phyloP scores from a whole-genome alignment of 2,329 filamentous ascomycete genomes.

The Beauveria bassiana region DNA sequence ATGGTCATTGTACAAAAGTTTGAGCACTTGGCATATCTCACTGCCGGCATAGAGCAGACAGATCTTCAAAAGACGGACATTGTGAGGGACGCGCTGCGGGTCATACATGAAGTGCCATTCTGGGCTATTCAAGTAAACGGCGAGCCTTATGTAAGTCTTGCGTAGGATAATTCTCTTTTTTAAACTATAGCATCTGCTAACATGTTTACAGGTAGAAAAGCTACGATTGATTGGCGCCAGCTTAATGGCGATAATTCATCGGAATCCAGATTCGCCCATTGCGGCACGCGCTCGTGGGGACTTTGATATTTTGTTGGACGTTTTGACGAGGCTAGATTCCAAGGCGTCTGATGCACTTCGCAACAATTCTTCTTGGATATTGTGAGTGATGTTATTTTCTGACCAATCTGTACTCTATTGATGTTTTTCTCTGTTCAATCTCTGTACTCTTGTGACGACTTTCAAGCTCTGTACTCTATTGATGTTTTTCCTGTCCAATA shows the following conservation, averaged over 20 bases:
- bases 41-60: conserved; percentile 22
- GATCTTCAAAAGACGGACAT: conserved; percentile 34
- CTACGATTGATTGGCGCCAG: conserved; percentile 31
- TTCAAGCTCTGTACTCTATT: no score
- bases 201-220: conserved; percentile 27
- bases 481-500: no score
- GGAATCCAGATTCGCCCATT: conserved; percentile 28
- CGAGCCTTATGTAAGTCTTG: conserved; percentile 28
- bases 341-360: conserved; percentile 34
- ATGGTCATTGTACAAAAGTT: conserved; percentile 33
- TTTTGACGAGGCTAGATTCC: conserved; percentile 33
- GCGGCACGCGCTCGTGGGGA: conserved; percentile 30
- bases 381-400: background rate
- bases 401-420: background rate
- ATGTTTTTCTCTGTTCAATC: no score
- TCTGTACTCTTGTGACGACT: no score
- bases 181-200: background rate
- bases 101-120: conserved; percentile 33
- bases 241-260: conserved; percentile 31
- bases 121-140: conserved; percentile 33
- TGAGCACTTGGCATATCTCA: conserved; percentile 26
- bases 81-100: conserved; percentile 32
- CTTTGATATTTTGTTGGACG: conserved; percentile 31
- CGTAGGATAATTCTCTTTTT: rapidly evolving
- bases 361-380: conserved; percentile 19